phyloP scores from a whole-genome alignment of 176 grass and related monocot species.

The Chloris gayana region DNA sequence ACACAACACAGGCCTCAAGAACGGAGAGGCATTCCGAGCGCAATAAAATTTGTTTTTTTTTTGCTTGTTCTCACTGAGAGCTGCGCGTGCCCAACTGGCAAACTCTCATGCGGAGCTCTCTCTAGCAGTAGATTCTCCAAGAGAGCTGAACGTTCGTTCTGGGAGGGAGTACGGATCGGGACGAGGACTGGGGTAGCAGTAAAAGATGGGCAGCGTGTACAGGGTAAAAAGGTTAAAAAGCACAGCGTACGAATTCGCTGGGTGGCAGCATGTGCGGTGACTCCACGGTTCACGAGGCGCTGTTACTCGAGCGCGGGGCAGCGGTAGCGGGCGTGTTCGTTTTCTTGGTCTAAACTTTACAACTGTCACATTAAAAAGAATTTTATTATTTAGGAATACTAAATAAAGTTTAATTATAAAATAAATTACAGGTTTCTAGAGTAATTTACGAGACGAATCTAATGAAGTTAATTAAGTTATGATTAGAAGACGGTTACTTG shows the following conservation, averaged over 20 bases:
- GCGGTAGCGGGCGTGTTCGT: no score
- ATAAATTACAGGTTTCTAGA: no score
- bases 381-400: no score
- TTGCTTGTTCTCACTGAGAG: not conserved
- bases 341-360: no score
- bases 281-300: constrained; percentile 66
- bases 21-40: not conserved
- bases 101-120: no score
- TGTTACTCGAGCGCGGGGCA: constrained; percentile 25
- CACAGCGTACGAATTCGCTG: constrained; percentile 50
- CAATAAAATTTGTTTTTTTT: not conserved
- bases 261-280: constrained; percentile 69
- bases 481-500: no score
- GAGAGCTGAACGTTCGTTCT: not conserved
- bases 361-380: no score
- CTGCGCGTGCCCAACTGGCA: no score
- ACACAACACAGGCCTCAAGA: not conserved
- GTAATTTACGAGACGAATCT: no score
- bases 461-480: no score
- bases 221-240: constrained; percentile 28
- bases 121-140: constrained; percentile 4
- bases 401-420: no score
- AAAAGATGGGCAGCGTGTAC: not conserved
- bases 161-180: not conserved
- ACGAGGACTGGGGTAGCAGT: not conserved